Conservation (phyloP, 129 eudicot species). For the Daucus carota region DNA sequence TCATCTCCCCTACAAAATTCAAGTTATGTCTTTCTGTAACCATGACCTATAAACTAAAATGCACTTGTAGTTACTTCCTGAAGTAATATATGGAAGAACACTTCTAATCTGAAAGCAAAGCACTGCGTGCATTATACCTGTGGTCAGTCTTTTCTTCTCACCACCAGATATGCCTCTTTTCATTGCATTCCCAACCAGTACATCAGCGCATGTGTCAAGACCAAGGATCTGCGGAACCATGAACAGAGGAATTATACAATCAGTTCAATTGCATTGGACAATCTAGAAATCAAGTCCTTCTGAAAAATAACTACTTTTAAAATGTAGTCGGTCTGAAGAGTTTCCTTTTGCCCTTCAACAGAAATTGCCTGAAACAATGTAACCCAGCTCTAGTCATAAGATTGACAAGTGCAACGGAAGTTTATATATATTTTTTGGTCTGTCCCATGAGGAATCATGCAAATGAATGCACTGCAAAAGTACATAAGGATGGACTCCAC, state of each 20-base stretch:
- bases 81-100: not conserved
- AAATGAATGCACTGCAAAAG: not conserved
- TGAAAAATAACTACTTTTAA: conserved; percentile 31
- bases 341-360: conserved; percentile 40
- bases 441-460: not conserved
- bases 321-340: conserved; percentile 54
- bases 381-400: not conserved
- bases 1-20: conserved; percentile 28
- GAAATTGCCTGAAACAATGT: conserved; percentile 36
- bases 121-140: not conserved
- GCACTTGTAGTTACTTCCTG: not conserved
- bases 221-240: conserved; percentile 64
- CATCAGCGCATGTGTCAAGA: conserved; percentile 83
- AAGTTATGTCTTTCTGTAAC: not conserved
- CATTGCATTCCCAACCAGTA: conserved; percentile 55
- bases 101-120: not conserved
- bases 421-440: not conserved
- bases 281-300: conserved; percentile 6
- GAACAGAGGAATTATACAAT: not conserved
- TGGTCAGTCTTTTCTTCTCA: conserved; percentile 4
- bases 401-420: not conserved
- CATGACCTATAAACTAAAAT: not conserved
- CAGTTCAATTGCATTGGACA: not conserved
- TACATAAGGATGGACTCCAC: not conserved
- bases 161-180: conserved; percentile 7